Base-by-base conservation (phyloP, 2,329 filamentous ascomycete species). In the Aspergillus ochraceoroseus region DNA sequence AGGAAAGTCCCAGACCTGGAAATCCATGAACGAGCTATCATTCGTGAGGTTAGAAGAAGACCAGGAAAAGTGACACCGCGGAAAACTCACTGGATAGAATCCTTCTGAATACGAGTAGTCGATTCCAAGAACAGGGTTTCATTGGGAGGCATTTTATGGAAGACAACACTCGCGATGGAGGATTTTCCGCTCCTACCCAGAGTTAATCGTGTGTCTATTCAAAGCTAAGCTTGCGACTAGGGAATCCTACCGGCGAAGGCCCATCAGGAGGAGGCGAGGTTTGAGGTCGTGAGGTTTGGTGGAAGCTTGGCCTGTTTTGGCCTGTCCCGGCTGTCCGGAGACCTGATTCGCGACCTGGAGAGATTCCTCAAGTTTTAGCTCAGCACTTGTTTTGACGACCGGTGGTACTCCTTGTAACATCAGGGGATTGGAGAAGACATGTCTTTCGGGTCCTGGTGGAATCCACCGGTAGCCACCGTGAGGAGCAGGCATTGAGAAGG, bases 81-180 rank as follows among this genome's bases (percentile, higher is more conserved):
- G n/a, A 20, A 3, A n/a, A 71, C 87, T 69, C 66, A 95, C 89
- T 92, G 87, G 74, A 96, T 89, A 3, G 85, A 87, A 54, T 95
- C 88, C 61, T 94, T 95, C 59, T 95, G 88, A 49, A 96, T 94
- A 20, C 86, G 79, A 7, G 88, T 89, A 3, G 92, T 98, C 0
- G 92, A 94, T 64, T 96, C 92, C 12, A 98, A 76, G 57, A 95
- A 98, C 11, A 98, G 70, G 0, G 92, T 96, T 70, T 98, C 94
- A 54, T 86, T 94, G 2, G 92, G 89, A 2, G 90, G 87, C 60
- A 96, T 82, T 64, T 98, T 98, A 67, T 96, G 89, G 59, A 98
- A 96, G n/a, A 98, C 90, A 32, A 98, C 94, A 59, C 88, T 96
- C 17, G 89, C 92, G 61, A 98, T 96, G 4, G 92, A 98, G 0